Evolutionary conservation across 805 yeast species (phyloP).

Genomic region (Candida morakotiae): DNA sequence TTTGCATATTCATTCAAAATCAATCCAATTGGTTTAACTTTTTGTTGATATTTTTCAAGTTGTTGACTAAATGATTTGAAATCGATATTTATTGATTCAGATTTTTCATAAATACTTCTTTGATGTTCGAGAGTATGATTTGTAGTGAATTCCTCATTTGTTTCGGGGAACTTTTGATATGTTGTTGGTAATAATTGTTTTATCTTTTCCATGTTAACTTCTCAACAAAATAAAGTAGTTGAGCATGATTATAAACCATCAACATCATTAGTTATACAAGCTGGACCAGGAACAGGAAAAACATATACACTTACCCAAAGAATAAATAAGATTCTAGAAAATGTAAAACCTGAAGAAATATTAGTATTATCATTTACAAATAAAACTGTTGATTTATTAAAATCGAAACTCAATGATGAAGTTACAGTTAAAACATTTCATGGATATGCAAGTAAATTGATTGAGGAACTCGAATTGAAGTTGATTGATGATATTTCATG

Average conservation of each 20-base stretch:
- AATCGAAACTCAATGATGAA: slow-evolving; percentile 23
- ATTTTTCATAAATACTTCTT: not conserved
- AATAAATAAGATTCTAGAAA: slow-evolving; percentile 40
- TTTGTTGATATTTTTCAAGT: slow-evolving; percentile 26
- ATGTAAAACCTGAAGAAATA: slow-evolving; percentile 48
- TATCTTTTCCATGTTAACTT: slow-evolving; percentile 2
- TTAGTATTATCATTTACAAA: slow-evolving; percentile 66
- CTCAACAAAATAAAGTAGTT: not conserved
- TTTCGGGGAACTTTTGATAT: not conserved
- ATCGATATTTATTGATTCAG: slow-evolving; percentile 8
- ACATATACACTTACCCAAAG: slow-evolving; percentile 56
- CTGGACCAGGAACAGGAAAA: slow-evolving; percentile 78
- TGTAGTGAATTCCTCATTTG: slow-evolving; percentile 7
- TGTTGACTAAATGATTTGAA: slow-evolving; percentile 22
- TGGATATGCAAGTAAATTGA: slow-evolving; percentile 45
- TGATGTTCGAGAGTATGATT: slow-evolving; percentile 6
- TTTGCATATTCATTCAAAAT: slow-evolving; percentile 54
- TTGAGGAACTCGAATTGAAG: slow-evolving; percentile 14
- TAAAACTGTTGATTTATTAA: slow-evolving; percentile 49
- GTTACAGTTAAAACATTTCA: slow-evolving; percentile 59
- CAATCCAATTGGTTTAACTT: slow-evolving; percentile 47
- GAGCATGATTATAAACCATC: slow-evolving; percentile 31
- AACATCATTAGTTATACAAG: slow-evolving; percentile 47
- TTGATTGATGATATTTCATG: slow-evolving; percentile 56
- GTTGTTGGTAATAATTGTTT: slow-evolving; percentile 3